Conservation (phyloP, 768 basidiomycete species). For the Phaffia tasmanica region DNA sequence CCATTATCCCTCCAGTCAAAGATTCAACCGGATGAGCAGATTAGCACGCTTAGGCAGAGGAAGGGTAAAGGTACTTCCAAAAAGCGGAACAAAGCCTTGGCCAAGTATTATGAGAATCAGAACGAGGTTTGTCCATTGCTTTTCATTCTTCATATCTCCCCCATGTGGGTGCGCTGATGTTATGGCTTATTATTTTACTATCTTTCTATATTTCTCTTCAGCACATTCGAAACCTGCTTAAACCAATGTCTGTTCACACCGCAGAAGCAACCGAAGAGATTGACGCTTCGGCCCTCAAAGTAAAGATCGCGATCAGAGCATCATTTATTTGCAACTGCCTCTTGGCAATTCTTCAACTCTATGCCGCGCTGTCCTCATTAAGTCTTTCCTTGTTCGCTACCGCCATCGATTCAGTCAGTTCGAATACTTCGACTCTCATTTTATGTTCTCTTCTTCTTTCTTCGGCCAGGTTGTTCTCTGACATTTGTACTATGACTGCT, state of each 20-base stretch:
- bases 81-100: constrained; percentile 30
- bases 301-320: constrained; percentile 77
- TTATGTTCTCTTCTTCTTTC: neutral
- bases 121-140: constrained; percentile 29
- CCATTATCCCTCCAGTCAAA: constrained; percentile 1
- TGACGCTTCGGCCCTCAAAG: constrained; percentile 57
- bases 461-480: constrained; percentile 41
- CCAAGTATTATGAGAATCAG: constrained; percentile 35
- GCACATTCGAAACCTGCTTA: constrained; percentile 78
- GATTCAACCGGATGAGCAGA: constrained; percentile 5
- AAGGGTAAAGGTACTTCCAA: constrained; percentile 7
- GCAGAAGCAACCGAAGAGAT: constrained; percentile 64
- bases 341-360: constrained; percentile 71
- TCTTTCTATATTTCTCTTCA: constrained; percentile 33
- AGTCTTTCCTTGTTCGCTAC: constrained; percentile 78
- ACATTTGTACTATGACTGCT: constrained; percentile 11
- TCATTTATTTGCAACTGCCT: constrained; percentile 65
- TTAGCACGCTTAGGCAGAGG: constrained; percentile 1
- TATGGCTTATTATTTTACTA: neutral
- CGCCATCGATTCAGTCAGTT: constrained; percentile 57
- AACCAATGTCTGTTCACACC: constrained; percentile 77
- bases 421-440: neutral
- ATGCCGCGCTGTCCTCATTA: constrained; percentile 72
- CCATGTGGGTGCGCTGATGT: neutral
- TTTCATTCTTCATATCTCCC: neutral